These are phyloP conservation scores for Cladorrhinum sp. DNA, from an alignment of 2,329 filamentous ascomycete genomes.

Conservation along the genomic window DNA sequence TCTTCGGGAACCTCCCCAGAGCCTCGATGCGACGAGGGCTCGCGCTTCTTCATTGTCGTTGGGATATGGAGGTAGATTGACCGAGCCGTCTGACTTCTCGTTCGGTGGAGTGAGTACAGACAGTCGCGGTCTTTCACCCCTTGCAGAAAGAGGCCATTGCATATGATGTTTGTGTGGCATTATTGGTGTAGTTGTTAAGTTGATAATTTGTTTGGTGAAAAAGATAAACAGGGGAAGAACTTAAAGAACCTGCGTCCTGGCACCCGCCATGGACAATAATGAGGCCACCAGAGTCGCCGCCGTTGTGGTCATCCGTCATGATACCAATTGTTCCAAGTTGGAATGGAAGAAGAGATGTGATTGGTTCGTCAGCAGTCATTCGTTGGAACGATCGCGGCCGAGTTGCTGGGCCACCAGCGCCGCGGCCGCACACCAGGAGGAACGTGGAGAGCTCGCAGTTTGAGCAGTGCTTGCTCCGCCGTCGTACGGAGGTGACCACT, in stretches of 20 bases:
- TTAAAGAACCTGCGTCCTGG: background rate
- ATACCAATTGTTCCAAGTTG: background rate
- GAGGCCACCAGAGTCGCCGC: background rate
- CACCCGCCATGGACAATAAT: background rate
- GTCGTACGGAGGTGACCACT: background rate
- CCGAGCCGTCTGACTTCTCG: background rate
- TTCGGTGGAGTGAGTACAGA: background rate
- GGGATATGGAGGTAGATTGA: background rate
- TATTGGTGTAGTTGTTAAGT: background rate
- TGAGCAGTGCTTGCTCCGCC: background rate
- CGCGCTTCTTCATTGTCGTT: background rate
- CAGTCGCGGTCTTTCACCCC: background rate
- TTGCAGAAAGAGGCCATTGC: slow-evolving; percentile 1
- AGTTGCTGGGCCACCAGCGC: background rate
- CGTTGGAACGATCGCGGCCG: background rate
- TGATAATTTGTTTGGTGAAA: background rate
- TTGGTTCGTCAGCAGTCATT: background rate
- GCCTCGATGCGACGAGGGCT: background rate
- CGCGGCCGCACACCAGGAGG: background rate
- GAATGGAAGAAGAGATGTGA: background rate
- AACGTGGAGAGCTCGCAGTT: background rate
- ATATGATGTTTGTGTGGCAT: background rate
- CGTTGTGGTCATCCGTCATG: background rate
- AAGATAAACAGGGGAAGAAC: background rate
- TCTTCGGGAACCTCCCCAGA: background rate